A percentile compares a stretch with the other conserved stretches of the same genome.
phyloP scores from a whole-genome alignment of 108 stramenopile species.

The Phaeodactylum tricornutum region DNA sequence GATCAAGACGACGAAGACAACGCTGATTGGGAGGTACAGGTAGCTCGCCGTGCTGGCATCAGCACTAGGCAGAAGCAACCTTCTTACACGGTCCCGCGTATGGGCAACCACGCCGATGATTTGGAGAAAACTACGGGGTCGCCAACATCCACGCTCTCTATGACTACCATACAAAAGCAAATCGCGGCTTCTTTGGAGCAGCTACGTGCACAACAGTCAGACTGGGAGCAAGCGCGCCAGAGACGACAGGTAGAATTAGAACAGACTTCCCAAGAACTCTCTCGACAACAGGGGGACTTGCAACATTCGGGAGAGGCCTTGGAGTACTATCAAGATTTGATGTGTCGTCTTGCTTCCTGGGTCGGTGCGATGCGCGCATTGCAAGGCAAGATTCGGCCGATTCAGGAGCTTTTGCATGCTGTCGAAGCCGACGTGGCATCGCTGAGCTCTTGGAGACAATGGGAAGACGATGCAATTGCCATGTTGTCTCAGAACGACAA shows the following conservation, averaged over 20 bases:
- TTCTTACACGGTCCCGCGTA: no score
- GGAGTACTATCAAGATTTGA: slow-evolving; percentile 57
- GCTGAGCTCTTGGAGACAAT: slow-evolving; percentile 26
- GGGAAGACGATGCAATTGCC: slow-evolving; percentile 47
- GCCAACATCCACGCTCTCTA: no score
- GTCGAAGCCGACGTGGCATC: slow-evolving; percentile 25
- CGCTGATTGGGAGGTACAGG: slow-evolving; percentile 56
- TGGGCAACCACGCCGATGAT: no score
- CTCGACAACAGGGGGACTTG: slow-evolving; percentile 12
- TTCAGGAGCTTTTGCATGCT: slow-evolving; percentile 24
- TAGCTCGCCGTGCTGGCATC: slow-evolving; percentile 58
- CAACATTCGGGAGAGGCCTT: slow-evolving; percentile 39
- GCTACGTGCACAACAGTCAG: slow-evolving; percentile 30
- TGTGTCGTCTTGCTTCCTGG: slow-evolving; percentile 49
- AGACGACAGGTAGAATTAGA: slow-evolving; percentile 20
- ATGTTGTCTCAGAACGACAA: slow-evolving; percentile 27
- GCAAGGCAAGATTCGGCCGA: slow-evolving; percentile 29
- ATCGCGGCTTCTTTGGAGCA: slow-evolving; percentile 30
- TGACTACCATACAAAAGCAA: slow-evolving; percentile 28
- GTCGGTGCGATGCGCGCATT: slow-evolving; percentile 69
- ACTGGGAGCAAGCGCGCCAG: slow-evolving; percentile 19
- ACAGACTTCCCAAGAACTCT: slow-evolving; percentile 14
- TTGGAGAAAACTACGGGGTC: no score
- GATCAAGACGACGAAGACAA: background rate
- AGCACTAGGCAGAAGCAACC: no score